phyloP scores from a whole-genome alignment of 805 yeast species.

The Clavispora santaluciae region DNA sequence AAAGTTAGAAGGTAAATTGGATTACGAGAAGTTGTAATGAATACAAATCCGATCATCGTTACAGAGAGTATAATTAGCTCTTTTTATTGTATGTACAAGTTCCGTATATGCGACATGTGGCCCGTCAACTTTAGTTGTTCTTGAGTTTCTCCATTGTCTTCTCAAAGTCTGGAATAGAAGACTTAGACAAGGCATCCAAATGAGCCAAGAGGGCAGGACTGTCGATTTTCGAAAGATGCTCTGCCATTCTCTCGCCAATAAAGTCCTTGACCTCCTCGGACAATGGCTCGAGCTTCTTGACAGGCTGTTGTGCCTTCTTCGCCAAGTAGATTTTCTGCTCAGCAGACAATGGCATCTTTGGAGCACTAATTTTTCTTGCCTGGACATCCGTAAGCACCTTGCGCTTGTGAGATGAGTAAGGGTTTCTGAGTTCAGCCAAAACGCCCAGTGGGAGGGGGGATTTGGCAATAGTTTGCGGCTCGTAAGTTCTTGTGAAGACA shows the following conservation, averaged over 20 bases:
- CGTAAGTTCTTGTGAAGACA: constrained; percentile 70
- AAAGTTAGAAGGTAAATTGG: constrained; percentile 94
- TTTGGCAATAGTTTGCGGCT: constrained; percentile 60
- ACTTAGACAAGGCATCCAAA: constrained; percentile 34
- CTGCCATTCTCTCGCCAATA: constrained; percentile 47
- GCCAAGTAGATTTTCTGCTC: constrained; percentile 57
- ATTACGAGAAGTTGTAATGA: constrained; percentile 78
- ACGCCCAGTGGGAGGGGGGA: constrained; percentile 69
- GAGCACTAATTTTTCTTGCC: constrained; percentile 58
- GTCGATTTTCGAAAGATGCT: constrained; percentile 31
- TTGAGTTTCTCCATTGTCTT: constrained; percentile 22
- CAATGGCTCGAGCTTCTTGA: constrained; percentile 32
- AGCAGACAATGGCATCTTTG: constrained; percentile 71
- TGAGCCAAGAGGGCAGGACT: constrained; percentile 34
- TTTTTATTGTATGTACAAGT: constrained; percentile 10
- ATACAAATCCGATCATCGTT: background rate
- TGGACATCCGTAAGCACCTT: constrained; percentile 52
- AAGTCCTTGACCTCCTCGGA: constrained; percentile 52
- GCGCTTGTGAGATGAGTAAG: constrained; percentile 62
- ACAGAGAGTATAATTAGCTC: too few species aligned
- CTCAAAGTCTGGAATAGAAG: constrained; percentile 26
- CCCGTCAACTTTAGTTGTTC: constrained; percentile 2
- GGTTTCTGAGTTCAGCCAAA: constrained; percentile 67
- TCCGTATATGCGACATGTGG: background rate
- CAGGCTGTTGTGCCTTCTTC: constrained; percentile 42